Percentiles rank a stretch among this genome's conserved stretches.
Conservation (phyloP, 2,329 filamentous ascomycete species). For the Clathrospora elynae region DNA sequence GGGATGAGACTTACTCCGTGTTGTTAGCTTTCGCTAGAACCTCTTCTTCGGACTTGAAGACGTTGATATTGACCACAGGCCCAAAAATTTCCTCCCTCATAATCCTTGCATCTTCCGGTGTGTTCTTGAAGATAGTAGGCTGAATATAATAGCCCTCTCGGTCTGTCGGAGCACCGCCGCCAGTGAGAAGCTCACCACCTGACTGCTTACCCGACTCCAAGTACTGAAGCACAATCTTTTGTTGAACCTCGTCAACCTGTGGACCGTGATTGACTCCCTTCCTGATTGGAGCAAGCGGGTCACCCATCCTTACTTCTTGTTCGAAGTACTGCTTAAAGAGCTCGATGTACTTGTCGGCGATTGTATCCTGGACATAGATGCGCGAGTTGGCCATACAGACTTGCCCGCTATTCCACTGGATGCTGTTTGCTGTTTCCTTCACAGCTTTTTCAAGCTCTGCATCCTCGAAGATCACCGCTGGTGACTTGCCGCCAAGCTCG, state of each 20-base stretch:
- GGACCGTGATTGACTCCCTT: constrained; percentile 72
- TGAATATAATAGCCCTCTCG: constrained; percentile 58
- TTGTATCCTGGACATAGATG: constrained; percentile 61
- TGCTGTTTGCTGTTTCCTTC: constrained; percentile 55
- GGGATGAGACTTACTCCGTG: constrained; percentile 60
- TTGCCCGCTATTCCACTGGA: constrained; percentile 63
- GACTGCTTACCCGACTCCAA: constrained; percentile 70
- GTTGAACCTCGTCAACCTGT: constrained; percentile 58
- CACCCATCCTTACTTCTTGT: constrained; percentile 50
- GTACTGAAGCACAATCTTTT: constrained; percentile 54
- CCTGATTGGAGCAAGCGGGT: constrained; percentile 67
- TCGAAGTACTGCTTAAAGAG: constrained; percentile 47
- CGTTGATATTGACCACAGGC: constrained; percentile 79
- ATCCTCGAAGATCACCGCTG: constrained; percentile 79
- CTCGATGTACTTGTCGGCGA: constrained; percentile 55
- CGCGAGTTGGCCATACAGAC: constrained; percentile 65
- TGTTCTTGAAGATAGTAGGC: constrained; percentile 80
- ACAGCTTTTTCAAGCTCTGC: constrained; percentile 78
- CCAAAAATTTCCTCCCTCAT: constrained; percentile 86
- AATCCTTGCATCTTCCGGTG: constrained; percentile 77
- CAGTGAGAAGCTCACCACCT: constrained; percentile 47
- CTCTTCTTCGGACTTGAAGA: constrained; percentile 75
- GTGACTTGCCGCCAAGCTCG: constrained; percentile 86
- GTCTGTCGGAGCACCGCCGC: constrained; percentile 35
- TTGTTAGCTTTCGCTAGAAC: constrained; percentile 79